Evolutionary conservation across 768 basidiomycete species (phyloP), one percentile per base, ranked within the genome.

Genomic region (Kwoniella pini): DNA sequence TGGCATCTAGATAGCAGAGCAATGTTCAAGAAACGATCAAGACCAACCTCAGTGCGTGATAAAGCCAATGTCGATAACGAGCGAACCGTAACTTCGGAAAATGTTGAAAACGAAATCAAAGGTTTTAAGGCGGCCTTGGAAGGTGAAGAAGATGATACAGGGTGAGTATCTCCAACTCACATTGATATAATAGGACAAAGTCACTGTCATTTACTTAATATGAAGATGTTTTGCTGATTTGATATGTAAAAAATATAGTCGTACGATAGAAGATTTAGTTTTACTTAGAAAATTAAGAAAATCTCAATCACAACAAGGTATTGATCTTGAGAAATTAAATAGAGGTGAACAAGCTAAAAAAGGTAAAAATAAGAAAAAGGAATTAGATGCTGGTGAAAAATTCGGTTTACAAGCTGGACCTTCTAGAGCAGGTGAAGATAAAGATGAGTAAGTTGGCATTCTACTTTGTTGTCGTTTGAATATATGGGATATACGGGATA

Each of bases 291-390:
- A 87, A 73, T 80, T 94, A 26, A 83, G 86, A 52, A 86, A 84
- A 71, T 84, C 28, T 81, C 89, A 57, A 43, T 24, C 54, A 21
- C 84, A 87, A 27, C 71, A 77, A 33, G 95, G 94, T 1, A 96
- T 98, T 51, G 92, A 96, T 67, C 84, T 85, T 1, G 82, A 85
- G 48, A 93, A 88, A 72, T 81, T 99, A 13, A 90, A 87, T 75
- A 86, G 88, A 63, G 95, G 94, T 0, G 92, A 91, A 54, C 63
- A 72, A 70, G 82, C 76, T 52, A 71, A 72, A 9, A 87, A 85
- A 80, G 84, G 83, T 72, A 61, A 60, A 44, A 43, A 43, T 19
- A 85, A 86, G 72, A 57, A 60, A 26, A 80, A 82, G 50, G 79
- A 79, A 15, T 38, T 49, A 9, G 72, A 60, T 38, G 64, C 53